A percentile compares a stretch with the other conserved stretches of the same genome.
These are phyloP conservation scores for Hyphopichia burtonii DNA, from an alignment of 1,139 yeast species.

Conservation along the genomic window DNA sequence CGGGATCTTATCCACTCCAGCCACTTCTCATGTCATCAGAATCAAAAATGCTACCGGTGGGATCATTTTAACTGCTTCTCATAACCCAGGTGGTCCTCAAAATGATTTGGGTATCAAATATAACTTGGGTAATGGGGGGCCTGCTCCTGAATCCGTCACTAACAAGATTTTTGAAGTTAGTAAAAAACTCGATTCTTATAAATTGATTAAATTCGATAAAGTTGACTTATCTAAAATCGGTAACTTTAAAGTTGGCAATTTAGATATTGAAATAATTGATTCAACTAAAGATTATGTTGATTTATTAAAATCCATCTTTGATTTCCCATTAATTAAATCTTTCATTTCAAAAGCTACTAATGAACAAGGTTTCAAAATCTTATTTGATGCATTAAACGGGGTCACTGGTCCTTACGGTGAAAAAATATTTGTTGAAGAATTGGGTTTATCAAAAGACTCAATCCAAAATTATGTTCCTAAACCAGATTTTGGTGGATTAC, in stretches of 20 bases:
- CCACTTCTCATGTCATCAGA: conserved; percentile 90
- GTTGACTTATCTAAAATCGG: conserved; percentile 68
- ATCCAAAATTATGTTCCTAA: conserved; percentile 78
- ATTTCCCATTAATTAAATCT: conserved; percentile 73
- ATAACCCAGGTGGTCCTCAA: conserved; percentile 97
- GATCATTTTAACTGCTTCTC: conserved; percentile 93
- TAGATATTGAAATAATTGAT: conserved; percentile 79
- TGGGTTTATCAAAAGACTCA: conserved; percentile 68
- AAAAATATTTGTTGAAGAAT: conserved; percentile 78
- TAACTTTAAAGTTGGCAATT: conserved; percentile 39
- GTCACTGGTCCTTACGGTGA: conserved; percentile 97
- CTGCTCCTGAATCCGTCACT: conserved; percentile 97
- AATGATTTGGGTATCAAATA: conserved; percentile 95
- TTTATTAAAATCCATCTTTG: conserved; percentile 83
- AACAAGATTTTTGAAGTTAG: conserved; percentile 79
- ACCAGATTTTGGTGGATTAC: conserved; percentile 95
- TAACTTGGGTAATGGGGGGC: conserved; percentile 94
- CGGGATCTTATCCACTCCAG: conserved; percentile 92
- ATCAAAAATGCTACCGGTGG: conserved; percentile 85
- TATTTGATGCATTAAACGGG: conserved; percentile 92
- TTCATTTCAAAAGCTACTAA: conserved; percentile 54
- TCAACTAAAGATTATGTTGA: conserved; percentile 74
- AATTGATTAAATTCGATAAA: conserved; percentile 53
- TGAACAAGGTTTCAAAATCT: conserved; percentile 58
- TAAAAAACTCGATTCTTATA: conserved; percentile 57